These are phyloP conservation scores for Aspergillus neotritici DNA, from an alignment of 2,329 filamentous ascomycete genomes.

Conservation along the genomic window DNA sequence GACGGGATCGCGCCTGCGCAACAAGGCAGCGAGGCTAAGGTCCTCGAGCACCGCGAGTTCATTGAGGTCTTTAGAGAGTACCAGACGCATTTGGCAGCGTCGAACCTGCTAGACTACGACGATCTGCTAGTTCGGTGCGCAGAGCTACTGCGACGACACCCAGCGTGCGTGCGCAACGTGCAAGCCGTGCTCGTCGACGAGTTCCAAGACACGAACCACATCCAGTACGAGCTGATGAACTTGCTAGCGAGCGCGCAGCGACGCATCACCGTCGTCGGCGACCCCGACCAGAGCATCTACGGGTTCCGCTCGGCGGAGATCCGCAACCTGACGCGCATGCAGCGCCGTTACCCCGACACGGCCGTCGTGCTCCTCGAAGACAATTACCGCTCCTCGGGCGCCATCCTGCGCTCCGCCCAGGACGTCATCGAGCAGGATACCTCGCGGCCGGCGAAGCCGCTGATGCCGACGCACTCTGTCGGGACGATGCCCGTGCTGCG, in stretches of 20 bases:
- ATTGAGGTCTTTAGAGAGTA: slow-evolving; percentile 67
- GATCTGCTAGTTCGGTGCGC: slow-evolving; percentile 81
- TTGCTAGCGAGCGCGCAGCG: slow-evolving; percentile 68
- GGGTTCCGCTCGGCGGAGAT: slow-evolving; percentile 92
- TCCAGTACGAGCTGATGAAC: slow-evolving; percentile 92
- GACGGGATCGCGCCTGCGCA: slow-evolving; percentile 37
- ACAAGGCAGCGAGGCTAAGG: slow-evolving; percentile 32
- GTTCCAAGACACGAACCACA: slow-evolving; percentile 93
- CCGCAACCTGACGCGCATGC: slow-evolving; percentile 75
- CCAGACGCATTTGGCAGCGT: slow-evolving; percentile 64
- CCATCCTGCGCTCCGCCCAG: slow-evolving; percentile 73
- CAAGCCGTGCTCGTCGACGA: slow-evolving; percentile 92
- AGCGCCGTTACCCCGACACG: slow-evolving; percentile 68
- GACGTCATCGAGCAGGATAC: slow-evolving; percentile 87
- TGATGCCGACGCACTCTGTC: slow-evolving; percentile 73
- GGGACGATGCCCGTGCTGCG: slow-evolving; percentile 78
- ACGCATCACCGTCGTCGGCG: slow-evolving; percentile 89
- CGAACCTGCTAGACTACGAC: slow-evolving; percentile 89
- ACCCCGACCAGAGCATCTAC: slow-evolving; percentile 97
- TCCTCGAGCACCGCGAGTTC: slow-evolving; percentile 59
- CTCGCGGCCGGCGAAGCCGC: slow-evolving; percentile 68
- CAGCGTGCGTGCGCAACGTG: slow-evolving; percentile 80
- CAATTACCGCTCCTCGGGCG: slow-evolving; percentile 87
- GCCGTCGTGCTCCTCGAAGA: slow-evolving; percentile 81
- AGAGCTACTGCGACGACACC: slow-evolving; percentile 66